These are phyloP conservation scores for Limonium bicolor DNA, from an alignment of 148 eudicot species.

Conservation along the genomic window DNA sequence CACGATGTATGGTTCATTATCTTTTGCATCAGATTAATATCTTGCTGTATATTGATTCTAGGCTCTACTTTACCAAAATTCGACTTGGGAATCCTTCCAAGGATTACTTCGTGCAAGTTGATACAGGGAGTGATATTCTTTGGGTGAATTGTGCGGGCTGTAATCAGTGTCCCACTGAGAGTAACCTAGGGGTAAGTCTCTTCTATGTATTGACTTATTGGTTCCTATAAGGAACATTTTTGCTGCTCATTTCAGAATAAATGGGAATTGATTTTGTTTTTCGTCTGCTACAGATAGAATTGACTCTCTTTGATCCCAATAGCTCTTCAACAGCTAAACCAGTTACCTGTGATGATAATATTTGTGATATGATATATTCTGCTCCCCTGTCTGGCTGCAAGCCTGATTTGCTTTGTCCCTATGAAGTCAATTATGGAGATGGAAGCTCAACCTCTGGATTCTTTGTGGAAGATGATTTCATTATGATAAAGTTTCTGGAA, in stretches of 20 bases:
- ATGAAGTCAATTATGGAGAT: slow-evolving; percentile 69
- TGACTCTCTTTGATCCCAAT: slow-evolving; percentile 46
- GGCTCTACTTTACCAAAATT: slow-evolving; percentile 85
- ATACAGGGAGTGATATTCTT: slow-evolving; percentile 85
- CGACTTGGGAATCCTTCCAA: slow-evolving; percentile 83
- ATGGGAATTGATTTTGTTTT: no score
- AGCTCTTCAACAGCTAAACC: slow-evolving; percentile 35
- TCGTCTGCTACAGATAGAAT: slow-evolving; percentile 27
- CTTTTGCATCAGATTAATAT: no score
- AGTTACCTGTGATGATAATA: slow-evolving; percentile 45
- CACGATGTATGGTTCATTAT: no score
- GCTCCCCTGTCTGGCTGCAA: slow-evolving; percentile 29
- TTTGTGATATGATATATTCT: slow-evolving; percentile 36
- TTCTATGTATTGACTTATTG: no score
- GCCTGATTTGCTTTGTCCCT: slow-evolving; percentile 35
- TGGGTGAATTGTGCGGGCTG: slow-evolving; percentile 96
- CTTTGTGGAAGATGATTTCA: slow-evolving; percentile 48
- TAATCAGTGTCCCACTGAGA: slow-evolving; percentile 66
- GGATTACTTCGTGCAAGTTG: slow-evolving; percentile 91
- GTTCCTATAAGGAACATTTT: no score
- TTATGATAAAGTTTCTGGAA: slow-evolving; percentile 39
- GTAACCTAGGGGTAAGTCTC: slow-evolving; percentile 59
- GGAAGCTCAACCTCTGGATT: slow-evolving; percentile 74
- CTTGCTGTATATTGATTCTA: slow-evolving; percentile 11
- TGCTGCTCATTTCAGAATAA: no score